phyloP scores from a whole-genome alignment of 2,329 filamentous ascomycete genomes.

The Aspergillus unguis region DNA sequence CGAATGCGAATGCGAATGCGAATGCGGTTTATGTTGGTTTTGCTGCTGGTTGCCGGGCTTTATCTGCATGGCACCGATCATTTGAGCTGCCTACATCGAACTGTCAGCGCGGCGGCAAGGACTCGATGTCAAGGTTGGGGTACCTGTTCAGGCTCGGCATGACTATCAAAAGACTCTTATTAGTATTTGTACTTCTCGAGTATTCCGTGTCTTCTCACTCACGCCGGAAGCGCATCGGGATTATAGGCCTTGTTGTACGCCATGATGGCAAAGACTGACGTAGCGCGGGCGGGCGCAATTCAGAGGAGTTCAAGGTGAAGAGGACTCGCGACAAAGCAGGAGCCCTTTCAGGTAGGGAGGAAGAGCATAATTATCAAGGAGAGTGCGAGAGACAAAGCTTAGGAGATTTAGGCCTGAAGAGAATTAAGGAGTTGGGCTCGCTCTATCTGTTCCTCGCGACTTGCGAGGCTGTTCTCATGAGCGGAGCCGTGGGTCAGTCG shows the following conservation, averaged over 20 bases:
- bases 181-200: slow-evolving; percentile 7
- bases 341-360: slow-evolving; percentile 2
- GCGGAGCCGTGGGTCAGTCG: slow-evolving; percentile 14
- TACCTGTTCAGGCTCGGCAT: slow-evolving; percentile 73
- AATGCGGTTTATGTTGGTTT: slow-evolving; percentile 28
- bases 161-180: slow-evolving; percentile 44
- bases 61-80: slow-evolving; percentile 37
- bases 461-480: slow-evolving; percentile 12
- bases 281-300: slow-evolving; percentile 19
- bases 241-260: slow-evolving; percentile 93
- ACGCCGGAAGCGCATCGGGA: slow-evolving; percentile 91
- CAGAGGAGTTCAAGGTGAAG: slow-evolving; percentile 5
- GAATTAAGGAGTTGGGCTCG: slow-evolving; percentile 12
- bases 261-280: slow-evolving; percentile 55
- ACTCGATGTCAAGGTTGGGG: slow-evolving; percentile 13
- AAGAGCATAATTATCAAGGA: slow-evolving; percentile 2
- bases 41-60: slow-evolving; percentile 30
- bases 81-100: slow-evolving; percentile 43
- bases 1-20: slow-evolving; percentile 18
- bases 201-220: slow-evolving; percentile 38
- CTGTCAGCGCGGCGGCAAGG: slow-evolving; percentile 2
- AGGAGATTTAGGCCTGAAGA: background rate
- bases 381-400: slow-evolving; percentile 1
- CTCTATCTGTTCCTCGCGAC: slow-evolving; percentile 7
- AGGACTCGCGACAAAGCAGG: slow-evolving; percentile 1